Conservation (phyloP, 345 rosid genomes). For the rapeseed (Brassica napus) region DNA sequence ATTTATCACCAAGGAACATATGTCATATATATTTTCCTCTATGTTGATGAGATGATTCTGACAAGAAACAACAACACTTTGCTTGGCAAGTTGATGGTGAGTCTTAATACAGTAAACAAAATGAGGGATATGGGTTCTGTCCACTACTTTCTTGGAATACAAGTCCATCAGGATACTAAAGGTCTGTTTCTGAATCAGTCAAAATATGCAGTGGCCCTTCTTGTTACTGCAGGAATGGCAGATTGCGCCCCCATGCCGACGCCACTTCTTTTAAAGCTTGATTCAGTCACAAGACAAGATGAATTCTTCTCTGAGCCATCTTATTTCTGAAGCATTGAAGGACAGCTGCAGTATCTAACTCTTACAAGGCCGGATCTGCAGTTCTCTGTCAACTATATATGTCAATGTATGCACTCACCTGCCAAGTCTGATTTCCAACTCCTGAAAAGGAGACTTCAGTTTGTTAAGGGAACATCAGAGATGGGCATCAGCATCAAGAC, state of each 20-base stretch:
- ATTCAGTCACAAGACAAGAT: no score
- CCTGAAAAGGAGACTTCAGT: no score
- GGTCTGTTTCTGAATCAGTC: neutral
- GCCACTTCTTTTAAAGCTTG: neutral
- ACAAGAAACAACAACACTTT: neutral
- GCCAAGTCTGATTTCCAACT: no score
- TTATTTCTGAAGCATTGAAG: no score
- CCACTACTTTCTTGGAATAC: neutral
- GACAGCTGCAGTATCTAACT: no score
- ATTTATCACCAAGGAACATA: neutral
- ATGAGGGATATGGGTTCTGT: neutral
- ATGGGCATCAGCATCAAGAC: no score
- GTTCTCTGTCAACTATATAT: no score
- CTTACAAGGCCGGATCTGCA: no score
- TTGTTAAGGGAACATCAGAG: no score
- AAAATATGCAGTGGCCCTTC: neutral
- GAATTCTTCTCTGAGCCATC: no score
- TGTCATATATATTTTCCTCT: neutral
- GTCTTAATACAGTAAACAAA: neutral
- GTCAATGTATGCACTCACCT: no score
- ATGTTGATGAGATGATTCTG: neutral
- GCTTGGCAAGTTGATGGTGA: neutral
- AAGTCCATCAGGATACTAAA: neutral
- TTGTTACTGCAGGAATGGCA: neutral
- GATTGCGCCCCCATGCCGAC: neutral